phyloP scores from a whole-genome alignment of 2,329 filamentous ascomycete genomes.

The Talaromyces albobiverticillius region DNA sequence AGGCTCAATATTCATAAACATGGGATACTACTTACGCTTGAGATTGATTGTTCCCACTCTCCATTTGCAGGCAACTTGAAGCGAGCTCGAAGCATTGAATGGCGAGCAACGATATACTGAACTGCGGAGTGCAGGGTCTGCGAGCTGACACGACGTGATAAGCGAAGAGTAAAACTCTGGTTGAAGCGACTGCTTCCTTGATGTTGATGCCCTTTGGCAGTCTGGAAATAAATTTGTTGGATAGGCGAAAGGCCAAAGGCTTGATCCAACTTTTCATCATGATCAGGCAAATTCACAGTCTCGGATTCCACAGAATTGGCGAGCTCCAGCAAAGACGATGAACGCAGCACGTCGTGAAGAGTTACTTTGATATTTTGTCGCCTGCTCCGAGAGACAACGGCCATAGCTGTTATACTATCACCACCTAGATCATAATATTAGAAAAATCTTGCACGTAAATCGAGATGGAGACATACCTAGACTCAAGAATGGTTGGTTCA shows the following conservation, averaged over 20 bases:
- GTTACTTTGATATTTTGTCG: slow-evolving; percentile 32
- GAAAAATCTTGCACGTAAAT: background rate
- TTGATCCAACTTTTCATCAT: slow-evolving; percentile 26
- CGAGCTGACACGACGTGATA: slow-evolving; percentile 22
- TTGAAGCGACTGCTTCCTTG: slow-evolving; percentile 21
- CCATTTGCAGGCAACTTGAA: slow-evolving; percentile 1
- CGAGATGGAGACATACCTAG: background rate
- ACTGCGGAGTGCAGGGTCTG: slow-evolving; percentile 27
- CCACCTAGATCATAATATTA: slow-evolving; percentile 25
- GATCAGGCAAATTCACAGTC: slow-evolving; percentile 14
- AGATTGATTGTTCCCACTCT: slow-evolving; percentile 19
- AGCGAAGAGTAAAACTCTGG: slow-evolving; percentile 13
- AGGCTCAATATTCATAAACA: background rate
- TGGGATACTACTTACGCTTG: slow-evolving; percentile 1
- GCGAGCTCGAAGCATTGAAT: slow-evolving; percentile 23
- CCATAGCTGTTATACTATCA: slow-evolving; percentile 41
- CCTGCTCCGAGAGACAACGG: slow-evolving; percentile 35
- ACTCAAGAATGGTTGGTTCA: slow-evolving; percentile 11
- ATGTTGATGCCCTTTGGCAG: slow-evolving; percentile 20
- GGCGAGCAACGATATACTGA: slow-evolving; percentile 28
- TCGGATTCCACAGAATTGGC: slow-evolving; percentile 23
- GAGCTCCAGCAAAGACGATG: slow-evolving; percentile 30
- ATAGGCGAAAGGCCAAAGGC: slow-evolving; percentile 33
- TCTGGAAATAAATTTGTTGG: slow-evolving; percentile 31
- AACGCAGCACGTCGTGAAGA: slow-evolving; percentile 34